Evolutionary conservation across 192 early-diverging fungal species (phyloP).

Genomic region (Anaeromyces robustus): DNA sequence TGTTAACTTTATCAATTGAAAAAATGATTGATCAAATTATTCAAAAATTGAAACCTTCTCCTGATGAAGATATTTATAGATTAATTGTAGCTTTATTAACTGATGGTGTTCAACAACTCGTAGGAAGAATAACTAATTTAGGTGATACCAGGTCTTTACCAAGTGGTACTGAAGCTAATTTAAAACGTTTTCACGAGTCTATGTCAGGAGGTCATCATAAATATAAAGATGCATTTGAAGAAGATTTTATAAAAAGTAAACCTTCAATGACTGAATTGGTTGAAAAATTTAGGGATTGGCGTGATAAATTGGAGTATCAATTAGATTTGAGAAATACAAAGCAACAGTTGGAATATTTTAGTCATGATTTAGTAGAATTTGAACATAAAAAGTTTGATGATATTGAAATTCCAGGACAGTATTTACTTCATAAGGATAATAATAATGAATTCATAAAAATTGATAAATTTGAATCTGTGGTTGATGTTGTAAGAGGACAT

Average conservation of each 20-base stretch:
- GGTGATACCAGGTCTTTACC: constrained; percentile 47
- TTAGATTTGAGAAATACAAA: constrained; percentile 66
- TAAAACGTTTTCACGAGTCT: constrained; percentile 76
- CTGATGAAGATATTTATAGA: constrained; percentile 96
- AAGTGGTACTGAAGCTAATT: constrained; percentile 57
- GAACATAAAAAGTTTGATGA: constrained; percentile 98
- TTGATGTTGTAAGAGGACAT: constrained; percentile 67
- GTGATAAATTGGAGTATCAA: constrained; percentile 77
- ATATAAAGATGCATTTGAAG: constrained; percentile 58
- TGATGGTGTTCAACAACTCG: constrained; percentile 57
- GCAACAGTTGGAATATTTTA: constrained; percentile 73
- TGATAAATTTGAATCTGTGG: constrained; percentile 82
- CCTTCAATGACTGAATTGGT: constrained; percentile 73
- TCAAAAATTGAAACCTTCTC: constrained; percentile 75
- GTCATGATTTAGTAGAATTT: constrained; percentile 90
- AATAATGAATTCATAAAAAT: constrained; percentile 88
- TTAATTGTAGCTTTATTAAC: constrained; percentile 80
- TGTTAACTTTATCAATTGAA: constrained; percentile 90
- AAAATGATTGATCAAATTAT: constrained; percentile 98
- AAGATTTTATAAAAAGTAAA: constrained; percentile 81
- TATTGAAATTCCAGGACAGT: constrained; percentile 97
- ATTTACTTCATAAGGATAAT: constrained; percentile 56
- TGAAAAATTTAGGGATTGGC: constrained; percentile 76
- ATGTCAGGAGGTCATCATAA: constrained; percentile 59
- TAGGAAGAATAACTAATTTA: constrained; percentile 16